Evolutionary conservation across 1,139 yeast genomes (phyloP).

Genomic region (Nakaseomyces uthaithaninus): DNA sequence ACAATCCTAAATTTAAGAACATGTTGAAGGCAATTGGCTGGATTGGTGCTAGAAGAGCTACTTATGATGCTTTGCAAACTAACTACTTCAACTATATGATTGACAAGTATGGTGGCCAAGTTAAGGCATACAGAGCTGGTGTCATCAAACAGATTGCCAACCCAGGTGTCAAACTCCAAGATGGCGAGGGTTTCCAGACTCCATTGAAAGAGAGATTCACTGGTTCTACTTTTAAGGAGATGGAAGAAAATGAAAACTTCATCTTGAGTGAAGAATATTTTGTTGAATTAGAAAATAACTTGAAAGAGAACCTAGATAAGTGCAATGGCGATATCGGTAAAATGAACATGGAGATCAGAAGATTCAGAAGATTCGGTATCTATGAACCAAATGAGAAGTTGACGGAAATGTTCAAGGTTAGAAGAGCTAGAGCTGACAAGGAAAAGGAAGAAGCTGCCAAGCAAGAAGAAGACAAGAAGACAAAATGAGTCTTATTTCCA

Average conservation of each 20-base stretch:
- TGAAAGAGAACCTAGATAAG: conserved; percentile 31
- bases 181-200: conserved; percentile 79
- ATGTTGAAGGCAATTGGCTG: conserved; percentile 68
- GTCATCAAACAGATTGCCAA: conserved; percentile 49
- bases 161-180: conserved; percentile 54
- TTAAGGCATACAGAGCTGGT: conserved; percentile 71
- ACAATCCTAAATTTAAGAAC: conserved; percentile 32
- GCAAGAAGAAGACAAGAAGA: conserved; percentile 10
- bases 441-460: conserved; percentile 11
- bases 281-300: conserved; percentile 42
- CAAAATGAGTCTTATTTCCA: conserved; percentile 7
- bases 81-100: conserved; percentile 58
- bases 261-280: conserved; percentile 47
- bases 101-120: conserved; percentile 66
- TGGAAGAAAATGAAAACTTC: conserved; percentile 36
- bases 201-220: conserved; percentile 37
- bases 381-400: conserved; percentile 42
- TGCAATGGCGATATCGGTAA: conserved; percentile 29
- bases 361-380: conserved; percentile 56
- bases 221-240: conserved; percentile 29
- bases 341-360: conserved; percentile 33
- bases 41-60: conserved; percentile 80
- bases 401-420: conserved; percentile 30
- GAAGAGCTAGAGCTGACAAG: conserved; percentile 22
- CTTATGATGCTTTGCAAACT: conserved; percentile 64